Conservation (phyloP, 2,329 filamentous ascomycete genomes). For the Colletotrichum horii region DNA sequence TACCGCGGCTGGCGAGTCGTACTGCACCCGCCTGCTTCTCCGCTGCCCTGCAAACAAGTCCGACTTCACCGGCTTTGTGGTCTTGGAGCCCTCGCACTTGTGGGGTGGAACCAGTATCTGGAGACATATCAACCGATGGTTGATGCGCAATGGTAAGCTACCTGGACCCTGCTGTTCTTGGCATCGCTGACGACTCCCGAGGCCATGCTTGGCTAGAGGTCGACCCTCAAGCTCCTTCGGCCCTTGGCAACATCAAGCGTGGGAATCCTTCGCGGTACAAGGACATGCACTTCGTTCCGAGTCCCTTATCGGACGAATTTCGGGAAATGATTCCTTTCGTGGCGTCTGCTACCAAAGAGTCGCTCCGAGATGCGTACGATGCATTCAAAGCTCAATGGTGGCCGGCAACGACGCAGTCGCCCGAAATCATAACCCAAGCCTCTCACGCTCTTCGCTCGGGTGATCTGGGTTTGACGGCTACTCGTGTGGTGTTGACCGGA, state of each 20-base stretch:
- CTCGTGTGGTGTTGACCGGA: slow-evolving; percentile 17
- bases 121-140: slow-evolving; percentile 23
- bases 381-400: slow-evolving; percentile 23
- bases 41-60: slow-evolving; percentile 11
- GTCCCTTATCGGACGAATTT: slow-evolving; percentile 9
- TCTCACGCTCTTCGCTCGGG: slow-evolving; percentile 19
- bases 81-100: slow-evolving; percentile 22
- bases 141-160: slow-evolving; percentile 23
- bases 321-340: slow-evolving; percentile 18
- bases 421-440: slow-evolving; percentile 19
- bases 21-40: slow-evolving; percentile 22
- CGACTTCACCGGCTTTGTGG: slow-evolving; percentile 19
- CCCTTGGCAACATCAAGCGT: slow-evolving; percentile 21
- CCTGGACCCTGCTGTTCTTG: neutral
- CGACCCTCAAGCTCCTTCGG: slow-evolving; percentile 23
- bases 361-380: slow-evolving; percentile 12
- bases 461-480: neutral
- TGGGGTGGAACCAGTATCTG: slow-evolving; percentile 26
- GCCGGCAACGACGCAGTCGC: slow-evolving; percentile 22
- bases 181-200: neutral
- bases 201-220: slow-evolving; percentile 25
- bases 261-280: slow-evolving; percentile 18
- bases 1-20: slow-evolving; percentile 14
- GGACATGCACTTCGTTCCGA: neutral
- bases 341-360: slow-evolving; percentile 14